phyloP scores from a whole-genome alignment of 1,139 yeast species.

The Candida mesenterica region DNA sequence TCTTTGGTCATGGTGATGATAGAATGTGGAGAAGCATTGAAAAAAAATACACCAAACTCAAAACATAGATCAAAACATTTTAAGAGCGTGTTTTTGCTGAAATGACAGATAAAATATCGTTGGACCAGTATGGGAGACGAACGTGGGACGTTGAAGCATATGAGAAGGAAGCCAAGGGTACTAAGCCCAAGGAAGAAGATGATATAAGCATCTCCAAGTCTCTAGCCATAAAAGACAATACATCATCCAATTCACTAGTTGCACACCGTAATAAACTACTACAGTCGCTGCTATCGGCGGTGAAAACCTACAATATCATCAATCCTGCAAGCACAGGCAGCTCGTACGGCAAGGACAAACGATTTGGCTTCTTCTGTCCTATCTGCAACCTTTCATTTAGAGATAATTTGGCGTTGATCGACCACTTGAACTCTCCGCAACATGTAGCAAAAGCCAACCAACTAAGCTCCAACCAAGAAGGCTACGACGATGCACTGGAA shows the following conservation, averaged over 20 bases:
- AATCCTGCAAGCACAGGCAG: slow-evolving; percentile 21
- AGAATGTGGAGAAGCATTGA: not conserved
- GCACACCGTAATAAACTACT: slow-evolving; percentile 33
- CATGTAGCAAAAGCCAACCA: slow-evolving; percentile 39
- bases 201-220: not conserved
- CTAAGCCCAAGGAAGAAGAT: slow-evolving; percentile 7
- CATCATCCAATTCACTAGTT: slow-evolving; percentile 26
- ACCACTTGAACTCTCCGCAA: slow-evolving; percentile 75
- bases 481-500: slow-evolving; percentile 32
- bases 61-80: no score
- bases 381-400: slow-evolving; percentile 75
- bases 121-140: slow-evolving; percentile 59
- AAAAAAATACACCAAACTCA: not conserved
- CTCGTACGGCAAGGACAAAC: slow-evolving; percentile 44
- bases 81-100: not conserved
- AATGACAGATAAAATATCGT: slow-evolving; percentile 14
- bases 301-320: slow-evolving; percentile 36
- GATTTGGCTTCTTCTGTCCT: slow-evolving; percentile 83
- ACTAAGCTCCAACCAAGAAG: slow-evolving; percentile 9
- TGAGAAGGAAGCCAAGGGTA: slow-evolving; percentile 43
- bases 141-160: slow-evolving; percentile 72
- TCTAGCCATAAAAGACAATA: slow-evolving; percentile 15
- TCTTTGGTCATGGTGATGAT: not conserved
- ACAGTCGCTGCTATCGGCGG: slow-evolving; percentile 32
- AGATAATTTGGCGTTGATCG: slow-evolving; percentile 77